Evolutionary conservation across 2,329 filamentous ascomycete species (phyloP).

Genomic region (Neopestalotiopsis sp.): DNA sequence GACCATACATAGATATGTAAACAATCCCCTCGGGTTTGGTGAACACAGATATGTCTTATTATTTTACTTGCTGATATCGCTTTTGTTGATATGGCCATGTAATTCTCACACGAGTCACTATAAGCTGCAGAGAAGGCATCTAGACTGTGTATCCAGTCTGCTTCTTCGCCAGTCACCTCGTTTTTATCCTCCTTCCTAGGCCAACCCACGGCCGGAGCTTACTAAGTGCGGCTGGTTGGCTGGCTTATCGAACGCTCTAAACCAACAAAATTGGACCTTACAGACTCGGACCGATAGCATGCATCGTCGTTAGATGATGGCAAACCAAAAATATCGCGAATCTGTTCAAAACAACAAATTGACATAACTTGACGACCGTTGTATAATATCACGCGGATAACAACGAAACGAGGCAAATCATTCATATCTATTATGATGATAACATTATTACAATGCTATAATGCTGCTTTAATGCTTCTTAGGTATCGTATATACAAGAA

Average conservation of each 20-base stretch:
- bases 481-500: slow-evolving; percentile 17
- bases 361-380: not conserved
- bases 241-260: not conserved
- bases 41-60: not conserved
- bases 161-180: not conserved
- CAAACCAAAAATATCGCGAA: too few species aligned
- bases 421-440: not conserved
- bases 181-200: not conserved
- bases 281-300: not conserved
- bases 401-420: not conserved
- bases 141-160: not conserved
- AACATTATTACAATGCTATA: not conserved
- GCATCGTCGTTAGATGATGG: not conserved
- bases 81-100: too few species aligned
- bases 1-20: not conserved
- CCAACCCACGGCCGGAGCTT: not conserved
- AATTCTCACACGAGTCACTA: too few species aligned
- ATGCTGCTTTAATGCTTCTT: slow-evolving; percentile 1
- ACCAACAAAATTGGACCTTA: slow-evolving; percentile 3
- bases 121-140: not conserved
- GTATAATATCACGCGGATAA: not conserved
- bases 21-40: not conserved
- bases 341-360: too few species aligned
- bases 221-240: not conserved
- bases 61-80: not conserved